A percentile compares a stretch with the other conserved stretches of the same genome.
These are phyloP conservation scores for Syncephalastrum sp. DNA, from an alignment of 371 early-diverging fungal genomes.

Conservation along the genomic window DNA sequence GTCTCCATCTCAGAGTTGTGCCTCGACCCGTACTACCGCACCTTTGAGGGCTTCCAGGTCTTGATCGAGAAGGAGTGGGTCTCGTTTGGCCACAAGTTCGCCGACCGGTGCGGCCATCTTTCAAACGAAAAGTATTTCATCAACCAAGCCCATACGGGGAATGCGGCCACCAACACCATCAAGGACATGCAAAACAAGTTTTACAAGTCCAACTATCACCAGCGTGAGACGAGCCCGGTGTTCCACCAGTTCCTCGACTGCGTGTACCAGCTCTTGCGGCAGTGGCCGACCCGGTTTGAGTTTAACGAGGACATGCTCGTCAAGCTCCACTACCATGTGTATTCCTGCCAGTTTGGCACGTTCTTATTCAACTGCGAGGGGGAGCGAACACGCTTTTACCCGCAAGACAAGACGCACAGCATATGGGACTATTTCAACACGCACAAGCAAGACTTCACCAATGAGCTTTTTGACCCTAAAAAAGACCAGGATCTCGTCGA, in stretches of 20 bases:
- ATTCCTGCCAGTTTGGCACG: conserved; percentile 91
- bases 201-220: conserved; percentile 56
- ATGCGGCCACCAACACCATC: conserved; percentile 64
- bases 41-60: conserved; percentile 85
- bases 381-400: conserved; percentile 55
- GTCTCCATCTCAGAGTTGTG: conserved; percentile 87
- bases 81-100: conserved; percentile 95
- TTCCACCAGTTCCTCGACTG: conserved; percentile 97
- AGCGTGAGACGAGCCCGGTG: conserved; percentile 89
- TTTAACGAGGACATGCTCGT: conserved; percentile 83
- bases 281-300: conserved; percentile 89
- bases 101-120: conserved; percentile 88
- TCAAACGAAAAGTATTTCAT: conserved; percentile 75
- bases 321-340: conserved; percentile 79
- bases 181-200: conserved; percentile 72
- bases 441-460: conserved; percentile 50
- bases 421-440: conserved; percentile 83
- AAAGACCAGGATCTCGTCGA: conserved; percentile 48
- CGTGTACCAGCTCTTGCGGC: conserved; percentile 86
- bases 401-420: conserved; percentile 59
- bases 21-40: conserved; percentile 94
- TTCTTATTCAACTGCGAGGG: conserved; percentile 88
- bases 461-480: conserved; percentile 52
- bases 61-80: conserved; percentile 96
- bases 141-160: conserved; percentile 46